Percentiles rank a stretch among this genome's conserved stretches.
These are phyloP conservation scores for Acacia confusa DNA, from an alignment of 306 rosid species.

Conservation along the genomic window DNA sequence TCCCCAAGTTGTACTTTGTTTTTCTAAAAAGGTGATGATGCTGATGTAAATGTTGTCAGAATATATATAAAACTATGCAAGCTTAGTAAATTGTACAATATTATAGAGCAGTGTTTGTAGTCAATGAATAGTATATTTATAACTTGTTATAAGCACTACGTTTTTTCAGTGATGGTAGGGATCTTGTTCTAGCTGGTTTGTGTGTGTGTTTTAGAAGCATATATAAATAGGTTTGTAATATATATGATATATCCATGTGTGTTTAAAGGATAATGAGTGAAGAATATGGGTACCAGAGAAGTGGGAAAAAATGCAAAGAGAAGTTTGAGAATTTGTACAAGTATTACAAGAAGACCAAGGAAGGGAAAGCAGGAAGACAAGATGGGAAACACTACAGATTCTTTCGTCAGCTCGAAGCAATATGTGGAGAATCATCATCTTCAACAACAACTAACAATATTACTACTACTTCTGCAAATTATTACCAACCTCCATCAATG, in stretches of 20 bases:
- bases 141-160: not conserved
- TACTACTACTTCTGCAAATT: not conserved
- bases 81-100: not conserved
- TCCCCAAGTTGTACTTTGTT: not conserved
- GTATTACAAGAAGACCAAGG: slow-evolving; percentile 88
- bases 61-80: not conserved
- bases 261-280: slow-evolving; percentile 61
- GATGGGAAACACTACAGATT: slow-evolving; percentile 84
- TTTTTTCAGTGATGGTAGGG: not conserved
- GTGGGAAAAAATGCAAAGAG: slow-evolving; percentile 86
- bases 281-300: slow-evolving; percentile 79
- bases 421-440: slow-evolving; percentile 53
- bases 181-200: not conserved
- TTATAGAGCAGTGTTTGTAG: not conserved
- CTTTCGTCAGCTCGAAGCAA: slow-evolving; percentile 83
- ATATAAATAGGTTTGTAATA: not conserved
- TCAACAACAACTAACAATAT: slow-evolving; percentile 6
- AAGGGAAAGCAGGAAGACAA: slow-evolving; percentile 77
- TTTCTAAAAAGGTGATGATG: not conserved
- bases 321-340: slow-evolving; percentile 87
- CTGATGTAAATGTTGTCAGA: not conserved
- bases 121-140: not conserved
- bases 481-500: slow-evolving; percentile 28
- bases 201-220: slow-evolving; percentile 6
- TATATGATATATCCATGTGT: not conserved